These are phyloP conservation scores for Erythrophleum ivorense DNA, from an alignment of 331 rosid species.

Conservation along the genomic window DNA sequence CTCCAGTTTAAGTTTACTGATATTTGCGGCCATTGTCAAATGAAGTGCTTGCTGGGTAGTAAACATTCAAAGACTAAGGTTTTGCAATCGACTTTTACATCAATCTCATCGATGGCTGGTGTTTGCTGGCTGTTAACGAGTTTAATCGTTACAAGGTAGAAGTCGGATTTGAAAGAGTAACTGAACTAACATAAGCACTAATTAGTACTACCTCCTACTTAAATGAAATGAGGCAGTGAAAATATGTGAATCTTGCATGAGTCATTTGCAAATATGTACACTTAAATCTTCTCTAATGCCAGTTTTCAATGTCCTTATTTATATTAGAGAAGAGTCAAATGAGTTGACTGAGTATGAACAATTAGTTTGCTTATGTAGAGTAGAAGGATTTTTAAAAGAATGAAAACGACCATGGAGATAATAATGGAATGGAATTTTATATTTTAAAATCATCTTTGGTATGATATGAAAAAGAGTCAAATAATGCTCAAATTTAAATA, in stretches of 20 bases:
- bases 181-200: not conserved
- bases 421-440: no score
- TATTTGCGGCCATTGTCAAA: constrained; percentile 10
- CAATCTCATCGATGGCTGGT: not conserved
- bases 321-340: not conserved
- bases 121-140: not conserved
- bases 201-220: not conserved
- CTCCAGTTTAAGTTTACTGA: not conserved
- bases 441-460: no score
- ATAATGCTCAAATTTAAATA: not conserved
- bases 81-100: not conserved
- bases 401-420: no score
- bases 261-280: not conserved
- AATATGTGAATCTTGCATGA: not conserved
- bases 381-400: no score
- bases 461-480: no score
- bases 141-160: not conserved
- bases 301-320: not conserved
- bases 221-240: not conserved
- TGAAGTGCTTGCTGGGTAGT: not conserved
- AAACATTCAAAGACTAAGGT: not conserved
- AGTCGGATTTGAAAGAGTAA: not conserved
- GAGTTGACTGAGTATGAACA: not conserved
- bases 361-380: no score
- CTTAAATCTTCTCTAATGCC: not conserved